Conservation (phyloP, 305 asterid species). For the Solanum aculeatissimum region DNA sequence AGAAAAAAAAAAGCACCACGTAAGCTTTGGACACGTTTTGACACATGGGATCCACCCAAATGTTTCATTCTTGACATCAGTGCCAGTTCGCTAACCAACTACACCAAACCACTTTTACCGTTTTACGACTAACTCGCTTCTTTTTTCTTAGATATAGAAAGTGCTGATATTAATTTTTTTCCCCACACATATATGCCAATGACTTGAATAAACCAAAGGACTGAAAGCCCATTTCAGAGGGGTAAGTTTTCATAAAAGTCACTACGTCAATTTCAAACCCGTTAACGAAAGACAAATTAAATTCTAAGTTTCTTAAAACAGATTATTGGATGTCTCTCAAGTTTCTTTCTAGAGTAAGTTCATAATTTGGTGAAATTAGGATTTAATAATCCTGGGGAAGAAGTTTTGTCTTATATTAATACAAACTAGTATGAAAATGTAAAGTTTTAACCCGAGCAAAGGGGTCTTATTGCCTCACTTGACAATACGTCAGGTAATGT, state of each 20-base stretch:
- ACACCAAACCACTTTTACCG: neutral
- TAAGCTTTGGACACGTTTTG: neutral
- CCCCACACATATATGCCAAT: neutral
- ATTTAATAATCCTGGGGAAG: neutral
- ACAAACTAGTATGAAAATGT: neutral
- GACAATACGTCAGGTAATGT: conserved; percentile 53
- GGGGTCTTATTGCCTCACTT: neutral
- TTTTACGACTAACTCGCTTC: neutral
- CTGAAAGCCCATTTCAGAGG: neutral
- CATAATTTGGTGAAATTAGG: neutral
- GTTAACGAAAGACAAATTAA: neutral
- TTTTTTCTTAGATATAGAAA: neutral
- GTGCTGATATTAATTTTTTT: neutral
- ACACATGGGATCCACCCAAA: neutral
- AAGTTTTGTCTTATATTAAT: neutral
- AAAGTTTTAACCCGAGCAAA: neutral
- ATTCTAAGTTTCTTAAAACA: neutral
- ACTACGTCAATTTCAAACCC: neutral
- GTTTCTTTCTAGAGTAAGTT: neutral
- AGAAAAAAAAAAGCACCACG: neutral
- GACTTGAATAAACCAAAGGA: neutral
- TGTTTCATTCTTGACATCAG: neutral
- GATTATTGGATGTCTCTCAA: neutral
- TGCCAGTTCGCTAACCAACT: neutral
- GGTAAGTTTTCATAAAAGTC: neutral